phyloP scores from a whole-genome alignment of 1,284 basidiomycete species.

The Microbotryum violaceum region DNA sequence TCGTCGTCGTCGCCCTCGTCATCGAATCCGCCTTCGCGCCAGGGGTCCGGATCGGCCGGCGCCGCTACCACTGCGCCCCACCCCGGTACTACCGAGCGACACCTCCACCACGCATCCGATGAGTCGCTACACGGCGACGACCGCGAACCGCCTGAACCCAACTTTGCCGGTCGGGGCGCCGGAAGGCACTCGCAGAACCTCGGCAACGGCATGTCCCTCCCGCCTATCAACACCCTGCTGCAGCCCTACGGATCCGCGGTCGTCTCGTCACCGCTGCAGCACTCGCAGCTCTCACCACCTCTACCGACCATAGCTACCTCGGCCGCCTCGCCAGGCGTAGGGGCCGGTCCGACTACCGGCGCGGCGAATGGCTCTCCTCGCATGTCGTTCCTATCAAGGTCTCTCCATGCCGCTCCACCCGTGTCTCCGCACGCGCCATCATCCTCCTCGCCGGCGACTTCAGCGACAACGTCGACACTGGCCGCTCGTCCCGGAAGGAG shows the following conservation, averaged over 20 bases:
- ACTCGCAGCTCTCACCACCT: background rate
- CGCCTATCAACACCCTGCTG: conserved; percentile 14
- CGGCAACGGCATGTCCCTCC: background rate
- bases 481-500: no score
- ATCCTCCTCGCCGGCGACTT: background rate
- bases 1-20: no score
- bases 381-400: background rate
- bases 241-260: background rate
- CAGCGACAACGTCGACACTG: no score
- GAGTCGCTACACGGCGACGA: no score
- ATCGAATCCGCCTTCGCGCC: no score
- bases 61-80: no score
- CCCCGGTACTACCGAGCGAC: no score
- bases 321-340: background rate
- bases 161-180: conserved; percentile 9
- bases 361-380: conserved; percentile 1
- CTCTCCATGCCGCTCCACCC: background rate
- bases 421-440: background rate
- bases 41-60: no score
- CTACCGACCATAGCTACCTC: background rate
- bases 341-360: background rate
- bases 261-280: no score
- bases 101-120: no score
- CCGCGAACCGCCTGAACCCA: no score
- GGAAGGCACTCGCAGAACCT: background rate